Conservation (phyloP, 2,329 filamentous ascomycete genomes). For the Aureobasidium sp. region DNA sequence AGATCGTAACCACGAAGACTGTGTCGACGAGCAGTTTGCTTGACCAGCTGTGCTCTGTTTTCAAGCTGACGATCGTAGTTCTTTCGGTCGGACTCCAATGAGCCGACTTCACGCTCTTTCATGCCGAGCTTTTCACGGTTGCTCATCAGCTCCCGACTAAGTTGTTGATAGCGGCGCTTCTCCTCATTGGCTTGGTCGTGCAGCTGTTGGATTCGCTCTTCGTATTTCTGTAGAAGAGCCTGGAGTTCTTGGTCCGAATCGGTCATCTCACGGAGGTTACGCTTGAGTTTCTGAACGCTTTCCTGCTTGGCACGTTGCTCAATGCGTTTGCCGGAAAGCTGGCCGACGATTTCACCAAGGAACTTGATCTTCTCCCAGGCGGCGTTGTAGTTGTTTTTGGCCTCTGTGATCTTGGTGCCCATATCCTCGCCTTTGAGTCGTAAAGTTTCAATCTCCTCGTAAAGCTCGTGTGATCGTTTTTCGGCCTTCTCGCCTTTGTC, state of each 20-base stretch:
- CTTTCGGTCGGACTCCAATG: slow-evolving; percentile 76
- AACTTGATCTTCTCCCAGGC: slow-evolving; percentile 67
- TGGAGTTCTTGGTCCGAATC: slow-evolving; percentile 74
- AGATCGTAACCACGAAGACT: slow-evolving; percentile 79
- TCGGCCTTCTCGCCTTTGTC: slow-evolving; percentile 70
- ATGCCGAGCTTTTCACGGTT: slow-evolving; percentile 36
- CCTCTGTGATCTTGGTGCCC: slow-evolving; percentile 29
- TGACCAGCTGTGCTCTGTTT: slow-evolving; percentile 65
- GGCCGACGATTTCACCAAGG: slow-evolving; percentile 66
- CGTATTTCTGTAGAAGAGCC: slow-evolving; percentile 66
- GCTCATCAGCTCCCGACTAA: slow-evolving; percentile 48
- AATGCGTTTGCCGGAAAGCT: slow-evolving; percentile 69
- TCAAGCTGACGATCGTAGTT: slow-evolving; percentile 76
- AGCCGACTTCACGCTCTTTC: slow-evolving; percentile 61
- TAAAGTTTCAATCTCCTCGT: slow-evolving; percentile 35
- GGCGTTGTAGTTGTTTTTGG: slow-evolving; percentile 48
- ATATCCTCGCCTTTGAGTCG: slow-evolving; percentile 22
- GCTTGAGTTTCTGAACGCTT: slow-evolving; percentile 62
- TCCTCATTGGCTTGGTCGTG: slow-evolving; percentile 57
- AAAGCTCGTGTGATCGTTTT: slow-evolving; percentile 58
- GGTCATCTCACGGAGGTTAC: slow-evolving; percentile 66
- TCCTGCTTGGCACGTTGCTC: slow-evolving; percentile 64
- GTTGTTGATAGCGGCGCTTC: slow-evolving; percentile 57
- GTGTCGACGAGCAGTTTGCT: slow-evolving; percentile 67
- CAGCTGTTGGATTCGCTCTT: slow-evolving; percentile 58